phyloP scores from a whole-genome alignment of 2,329 filamentous ascomycete genomes.

The Ophiobolus disseminans region DNA sequence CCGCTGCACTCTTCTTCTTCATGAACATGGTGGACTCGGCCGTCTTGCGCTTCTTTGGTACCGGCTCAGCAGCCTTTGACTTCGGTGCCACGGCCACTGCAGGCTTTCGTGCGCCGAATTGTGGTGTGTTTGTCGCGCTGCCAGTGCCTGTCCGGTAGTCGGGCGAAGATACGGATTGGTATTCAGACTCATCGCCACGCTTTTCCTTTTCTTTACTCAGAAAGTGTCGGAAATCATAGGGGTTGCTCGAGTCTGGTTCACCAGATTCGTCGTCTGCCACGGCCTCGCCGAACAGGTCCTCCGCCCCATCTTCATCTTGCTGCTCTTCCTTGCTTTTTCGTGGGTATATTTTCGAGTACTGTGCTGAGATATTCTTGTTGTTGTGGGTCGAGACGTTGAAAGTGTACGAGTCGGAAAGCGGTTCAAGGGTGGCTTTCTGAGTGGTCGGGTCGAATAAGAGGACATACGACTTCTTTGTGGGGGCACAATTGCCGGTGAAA shows the following conservation, averaged over 20 bases:
- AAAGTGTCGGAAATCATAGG: conserved; percentile 59
- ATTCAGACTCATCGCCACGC: conserved; percentile 42
- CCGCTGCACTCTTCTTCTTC: conserved; percentile 6
- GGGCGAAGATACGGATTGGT: conserved; percentile 34
- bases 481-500: conserved; percentile 49
- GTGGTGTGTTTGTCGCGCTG: conserved; percentile 40
- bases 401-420: conserved; percentile 79
- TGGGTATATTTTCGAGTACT: conserved; percentile 69
- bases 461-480: conserved; percentile 49
- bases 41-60: conserved; percentile 40
- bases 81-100: conserved; percentile 14
- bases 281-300: conserved; percentile 39
- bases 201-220: conserved; percentile 42
- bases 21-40: conserved; percentile 8
- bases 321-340: conserved; percentile 34
- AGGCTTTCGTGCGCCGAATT: conserved; percentile 30
- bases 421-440: conserved; percentile 82
- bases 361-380: conserved; percentile 67
- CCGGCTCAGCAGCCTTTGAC: conserved; percentile 19
- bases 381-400: conserved; percentile 83
- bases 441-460: conserved; percentile 78
- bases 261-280: conserved; percentile 41
- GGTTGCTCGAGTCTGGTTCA: conserved; percentile 54
- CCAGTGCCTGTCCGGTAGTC: conserved; percentile 39
- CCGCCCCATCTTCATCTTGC: conserved; percentile 36